Base-by-base conservation (phyloP, 2,329 filamentous ascomycete species). In the Diplodia scrobiculata region DNA sequence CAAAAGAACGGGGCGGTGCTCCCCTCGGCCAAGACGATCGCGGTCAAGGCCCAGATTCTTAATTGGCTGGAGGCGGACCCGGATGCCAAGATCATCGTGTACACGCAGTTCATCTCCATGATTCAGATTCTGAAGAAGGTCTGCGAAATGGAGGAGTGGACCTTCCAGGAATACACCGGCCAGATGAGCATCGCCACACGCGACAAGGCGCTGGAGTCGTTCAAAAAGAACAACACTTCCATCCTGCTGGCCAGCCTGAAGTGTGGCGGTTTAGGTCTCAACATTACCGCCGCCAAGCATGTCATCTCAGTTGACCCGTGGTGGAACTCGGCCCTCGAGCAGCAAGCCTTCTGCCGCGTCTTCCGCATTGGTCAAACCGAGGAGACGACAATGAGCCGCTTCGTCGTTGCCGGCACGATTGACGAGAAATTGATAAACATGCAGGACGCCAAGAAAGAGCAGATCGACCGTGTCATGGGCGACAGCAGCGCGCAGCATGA, bases 311-410 rank as follows among this genome's bases (percentile, higher is more conserved):
- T 84, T 19, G 82, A 83, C 66, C 79, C 79, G 0, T 82, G 80
- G 81, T 91, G 86, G 86, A 91, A 91, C 29, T 29, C 32, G 34
- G 79, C 82, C 0, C 74, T 81, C 0, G 87, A 91, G 69, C 78
- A 86, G n/a, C 89, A 91, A 70, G 87, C 85, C 0, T 86, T 85
- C 71, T 84, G 81, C 1, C 84, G 90, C 0, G 84, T 91, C 0
- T 84, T 84, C 70, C 82, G 90, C 5, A 86, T 88, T 2, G 89
- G 89, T 0, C 90, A 94, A 68, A 68, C 72, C 0, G 84, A 87
- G 50, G 78, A 85, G 38, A 87, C 88, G 0, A 78, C 85, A 11
- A 82, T 90, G 66, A 81, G 85, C 0, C 81, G 86, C 0, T 79
- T 92, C 38, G 75, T 86, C 0, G 79, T 87, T 0, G 74, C 79